phyloP scores from a whole-genome alignment of 495 filamentous ascomycete species.

The Penicillium desertorum region DNA sequence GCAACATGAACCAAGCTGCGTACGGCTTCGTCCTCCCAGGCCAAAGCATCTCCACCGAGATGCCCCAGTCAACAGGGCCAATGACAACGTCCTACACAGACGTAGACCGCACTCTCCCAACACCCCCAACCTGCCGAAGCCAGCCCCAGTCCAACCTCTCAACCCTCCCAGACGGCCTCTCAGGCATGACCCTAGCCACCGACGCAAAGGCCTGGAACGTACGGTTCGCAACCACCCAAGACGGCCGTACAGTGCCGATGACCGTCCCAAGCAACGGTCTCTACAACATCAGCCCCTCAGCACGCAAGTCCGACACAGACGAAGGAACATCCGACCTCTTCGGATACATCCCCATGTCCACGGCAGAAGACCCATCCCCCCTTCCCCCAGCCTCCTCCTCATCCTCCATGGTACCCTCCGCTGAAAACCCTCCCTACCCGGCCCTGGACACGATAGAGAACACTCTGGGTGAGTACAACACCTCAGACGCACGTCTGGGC shows the following conservation, averaged over 20 bases:
- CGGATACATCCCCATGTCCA: conserved; percentile 30
- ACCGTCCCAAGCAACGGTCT: conserved; percentile 19
- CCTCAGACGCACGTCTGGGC: conserved; percentile 13
- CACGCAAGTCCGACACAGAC: conserved; percentile 22
- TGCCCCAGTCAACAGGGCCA: conserved; percentile 20
- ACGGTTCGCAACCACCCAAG: conserved; percentile 5
- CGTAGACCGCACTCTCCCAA: conserved; percentile 42
- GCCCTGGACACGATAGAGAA: conserved; percentile 22
- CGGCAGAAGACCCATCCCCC: conserved; percentile 15
- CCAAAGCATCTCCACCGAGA: conserved; percentile 26
- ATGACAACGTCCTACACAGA: conserved; percentile 27
- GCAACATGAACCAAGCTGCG: conserved; percentile 27
- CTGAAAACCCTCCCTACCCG: conserved; percentile 21
- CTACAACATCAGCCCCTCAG: conserved; percentile 20
- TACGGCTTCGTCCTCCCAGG: conserved; percentile 34
- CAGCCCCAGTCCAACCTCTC: conserved; percentile 17
- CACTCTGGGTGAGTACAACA: conserved; percentile 22
- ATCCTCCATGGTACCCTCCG: conserved; percentile 15
- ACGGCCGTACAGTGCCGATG: conserved; percentile 1
- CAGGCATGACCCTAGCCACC: conserved; percentile 16
- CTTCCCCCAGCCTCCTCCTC: conserved; percentile 11
- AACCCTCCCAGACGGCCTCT: conserved; percentile 18
- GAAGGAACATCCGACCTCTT: conserved; percentile 32
- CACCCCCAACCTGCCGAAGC: conserved; percentile 29
- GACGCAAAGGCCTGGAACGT: conserved; percentile 25